Percentiles rank a stretch among this genome's conserved stretches.
These are phyloP conservation scores for Prunus yedoensis DNA, from an alignment of 331 rosid genomes.

Conservation along the genomic window DNA sequence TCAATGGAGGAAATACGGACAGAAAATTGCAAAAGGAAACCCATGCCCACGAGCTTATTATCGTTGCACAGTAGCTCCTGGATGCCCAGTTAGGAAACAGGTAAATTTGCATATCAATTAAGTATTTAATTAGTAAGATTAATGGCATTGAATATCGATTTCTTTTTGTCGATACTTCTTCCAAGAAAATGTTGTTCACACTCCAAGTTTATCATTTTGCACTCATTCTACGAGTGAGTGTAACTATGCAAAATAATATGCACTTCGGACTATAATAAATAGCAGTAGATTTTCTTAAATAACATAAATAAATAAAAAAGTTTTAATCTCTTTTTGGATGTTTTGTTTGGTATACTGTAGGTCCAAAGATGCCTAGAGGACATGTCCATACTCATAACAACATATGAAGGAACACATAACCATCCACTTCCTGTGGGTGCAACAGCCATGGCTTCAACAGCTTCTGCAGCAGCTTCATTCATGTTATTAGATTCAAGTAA, in stretches of 20 bases:
- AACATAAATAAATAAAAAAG: too few species aligned
- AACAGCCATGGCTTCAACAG: conserved; percentile 87
- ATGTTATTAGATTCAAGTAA: conserved; percentile 35
- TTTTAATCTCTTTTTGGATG: not conserved
- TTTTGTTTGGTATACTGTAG: conserved; percentile 27
- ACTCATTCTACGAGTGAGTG: not conserved
- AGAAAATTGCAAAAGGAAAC: conserved; percentile 87
- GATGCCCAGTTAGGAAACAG: conserved; percentile 93
- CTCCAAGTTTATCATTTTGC: not conserved
- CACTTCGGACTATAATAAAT: too few species aligned
- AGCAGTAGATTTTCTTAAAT: too few species aligned
- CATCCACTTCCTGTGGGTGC: conserved; percentile 95
- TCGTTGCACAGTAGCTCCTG: conserved; percentile 88
- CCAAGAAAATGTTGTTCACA: not conserved
- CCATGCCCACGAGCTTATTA: conserved; percentile 97
- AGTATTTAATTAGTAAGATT: not conserved
- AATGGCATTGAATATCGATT: not conserved
- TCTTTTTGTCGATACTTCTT: not conserved
- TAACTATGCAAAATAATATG: too few species aligned
- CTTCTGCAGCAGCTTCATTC: conserved; percentile 50
- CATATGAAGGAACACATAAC: conserved; percentile 94
- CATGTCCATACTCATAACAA: conserved; percentile 90
- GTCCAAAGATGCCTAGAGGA: conserved; percentile 97
- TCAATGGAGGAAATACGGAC: conserved; percentile 97
- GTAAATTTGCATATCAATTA: conserved; percentile 22